Percentiles rank a stretch among this genome's conserved stretches.
Conservation (phyloP, 1,139 yeast species). For the Diutina scorzettiae region DNA sequence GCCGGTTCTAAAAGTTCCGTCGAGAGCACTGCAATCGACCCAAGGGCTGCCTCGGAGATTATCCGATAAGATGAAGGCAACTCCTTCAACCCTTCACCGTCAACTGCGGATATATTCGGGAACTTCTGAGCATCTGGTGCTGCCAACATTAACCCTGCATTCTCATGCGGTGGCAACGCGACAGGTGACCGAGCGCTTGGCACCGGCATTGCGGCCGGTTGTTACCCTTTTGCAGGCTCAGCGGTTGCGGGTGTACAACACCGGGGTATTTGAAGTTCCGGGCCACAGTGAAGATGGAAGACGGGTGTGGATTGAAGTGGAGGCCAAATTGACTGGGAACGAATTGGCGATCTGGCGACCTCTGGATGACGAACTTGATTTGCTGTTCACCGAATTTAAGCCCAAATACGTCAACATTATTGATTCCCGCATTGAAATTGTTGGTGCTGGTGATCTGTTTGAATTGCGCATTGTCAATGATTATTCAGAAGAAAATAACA, state of each 20-base stretch:
- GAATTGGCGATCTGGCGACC: conserved; percentile 38
- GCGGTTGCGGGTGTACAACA: neutral
- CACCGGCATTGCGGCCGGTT: conserved; percentile 1
- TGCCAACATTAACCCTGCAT: neutral
- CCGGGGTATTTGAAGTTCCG: conserved; percentile 2
- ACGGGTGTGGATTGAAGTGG: conserved; percentile 16
- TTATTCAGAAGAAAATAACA: conserved; percentile 7
- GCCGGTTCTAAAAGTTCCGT: neutral
- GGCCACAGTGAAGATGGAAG: neutral
- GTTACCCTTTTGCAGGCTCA: conserved; percentile 3
- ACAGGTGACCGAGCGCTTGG: neutral
- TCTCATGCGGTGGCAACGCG: neutral
- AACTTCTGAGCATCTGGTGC: neutral
- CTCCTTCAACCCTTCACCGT: conserved; percentile 1
- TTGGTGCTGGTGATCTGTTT: conserved; percentile 6
- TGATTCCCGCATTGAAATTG: conserved; percentile 24
- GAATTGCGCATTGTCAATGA: conserved; percentile 2
- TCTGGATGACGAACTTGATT: conserved; percentile 10
- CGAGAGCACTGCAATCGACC: neutral
- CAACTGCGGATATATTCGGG: neutral
- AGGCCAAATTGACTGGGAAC: conserved; percentile 37
- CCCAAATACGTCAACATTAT: conserved; percentile 39
- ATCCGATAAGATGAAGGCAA: conserved; percentile 1
- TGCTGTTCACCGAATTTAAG: conserved; percentile 1
- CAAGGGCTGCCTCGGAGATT: neutral